Evolutionary conservation across 2,329 filamentous ascomycete species (phyloP), one percentile per base, ranked within the genome.

Genomic region (Botrytis sinoallii): DNA sequence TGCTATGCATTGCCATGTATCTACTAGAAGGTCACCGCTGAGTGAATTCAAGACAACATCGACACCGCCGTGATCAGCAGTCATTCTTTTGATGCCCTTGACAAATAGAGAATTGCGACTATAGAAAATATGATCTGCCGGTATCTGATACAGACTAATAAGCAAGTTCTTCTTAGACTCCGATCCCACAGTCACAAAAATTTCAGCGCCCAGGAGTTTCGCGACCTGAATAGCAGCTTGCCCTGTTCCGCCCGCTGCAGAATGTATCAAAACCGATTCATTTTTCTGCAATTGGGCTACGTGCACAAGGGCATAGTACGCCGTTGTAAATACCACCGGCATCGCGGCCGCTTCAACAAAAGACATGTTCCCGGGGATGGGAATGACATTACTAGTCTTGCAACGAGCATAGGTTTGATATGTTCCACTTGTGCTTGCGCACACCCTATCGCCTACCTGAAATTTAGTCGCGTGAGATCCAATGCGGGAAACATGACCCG

Each of bases 241-340:
- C 0, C 82, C 82, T 10, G 82, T 66, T 2, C 75, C 80, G 9
- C 81, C 81, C 1, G 80, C 75, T 4, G 75, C 82, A 4, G 77
- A 71, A 65, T 83, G 82, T 0, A 84, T 79, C 35, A 84, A 72
- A 1, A 83, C 72, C 0, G 76, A 76, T 48, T 83, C 79, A 0
- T 72, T 72, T 32, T 59, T 32, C 32, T 59, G 52, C 6, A 79
- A 18, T 8, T 69, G 64, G 12, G 77, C 78, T n/a, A 77, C 29
- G 32, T 75, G 35, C 25, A 70, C 32, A 4, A 81, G 74, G 25
- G 72, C 72, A 71, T 79, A 73, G 46, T 73, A 73, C 6, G 78
- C 77, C 4, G 79, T 78, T 7, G 44, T 55, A 32, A 70, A 78
- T 25, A 65, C 71, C 9, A 76, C 35, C 3, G 77, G 75, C 10